Evolutionary conservation across 2,329 filamentous ascomycete genomes (phyloP).

Genomic region (Aspergillus floridensis): DNA sequence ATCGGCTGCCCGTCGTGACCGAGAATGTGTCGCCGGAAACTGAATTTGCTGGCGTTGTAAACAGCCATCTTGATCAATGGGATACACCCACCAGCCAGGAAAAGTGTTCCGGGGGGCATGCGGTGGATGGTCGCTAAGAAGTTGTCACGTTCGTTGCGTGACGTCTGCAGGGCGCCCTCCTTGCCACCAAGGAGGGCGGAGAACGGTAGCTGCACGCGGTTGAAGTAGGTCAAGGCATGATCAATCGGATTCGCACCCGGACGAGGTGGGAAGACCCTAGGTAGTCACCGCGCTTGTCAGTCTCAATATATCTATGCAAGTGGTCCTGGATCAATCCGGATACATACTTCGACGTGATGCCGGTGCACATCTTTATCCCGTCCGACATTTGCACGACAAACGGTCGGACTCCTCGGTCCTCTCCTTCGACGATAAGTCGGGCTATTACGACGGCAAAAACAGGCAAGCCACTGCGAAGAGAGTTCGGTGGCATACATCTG

Average conservation of each 20-base stretch:
- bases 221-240: slow-evolving; percentile 20
- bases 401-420: slow-evolving; percentile 17
- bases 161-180: slow-evolving; percentile 3
- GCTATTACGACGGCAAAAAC: slow-evolving; percentile 18
- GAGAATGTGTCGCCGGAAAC: not conserved
- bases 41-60: slow-evolving; percentile 19
- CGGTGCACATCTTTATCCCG: slow-evolving; percentile 13
- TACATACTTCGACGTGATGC: not conserved
- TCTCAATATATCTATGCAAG: too few species aligned
- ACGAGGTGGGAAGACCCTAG: slow-evolving; percentile 9
- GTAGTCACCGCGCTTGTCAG: not conserved
- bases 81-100: slow-evolving; percentile 13
- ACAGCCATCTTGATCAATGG: slow-evolving; percentile 20
- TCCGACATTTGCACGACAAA: slow-evolving; percentile 18
- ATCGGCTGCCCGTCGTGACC: not conserved
- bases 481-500: slow-evolving; percentile 21
- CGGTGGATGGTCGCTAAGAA: not conserved
- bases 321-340: too few species aligned
- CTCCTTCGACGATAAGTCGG: slow-evolving; percentile 14
- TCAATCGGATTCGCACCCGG: slow-evolving; percentile 13
- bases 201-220: slow-evolving; percentile 14
- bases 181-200: slow-evolving; percentile 15
- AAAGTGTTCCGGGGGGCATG: slow-evolving; percentile 17
- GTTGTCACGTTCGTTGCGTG: not conserved
- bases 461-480: slow-evolving; percentile 10